Base-by-base conservation (phyloP, 495 filamentous ascomycete species). In the Aspergillus sclerotioniger region DNA sequence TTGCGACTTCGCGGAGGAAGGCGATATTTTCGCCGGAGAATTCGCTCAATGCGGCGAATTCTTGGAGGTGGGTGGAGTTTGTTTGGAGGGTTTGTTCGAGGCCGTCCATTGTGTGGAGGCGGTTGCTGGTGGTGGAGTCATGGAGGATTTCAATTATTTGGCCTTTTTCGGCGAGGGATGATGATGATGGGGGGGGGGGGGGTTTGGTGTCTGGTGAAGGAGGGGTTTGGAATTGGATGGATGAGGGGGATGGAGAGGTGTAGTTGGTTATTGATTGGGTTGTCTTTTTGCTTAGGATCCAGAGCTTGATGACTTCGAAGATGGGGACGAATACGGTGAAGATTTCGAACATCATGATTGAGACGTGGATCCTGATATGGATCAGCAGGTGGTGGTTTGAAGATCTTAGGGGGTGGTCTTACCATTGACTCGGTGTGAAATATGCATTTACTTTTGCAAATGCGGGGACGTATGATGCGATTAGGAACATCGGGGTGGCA, bases 21-120 rank as follows among this genome's bases (percentile, higher is more conserved):
- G 82, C 78, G 49, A 89, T 82, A 70, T 88, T 89, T 66, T 88
- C 86, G 31, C 82, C 85, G 16, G 84, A 86, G 65, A 88, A 86
- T 54, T 88, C 85, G 55, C 78, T 73, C 7, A 78, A 74, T 7
- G 85, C 83, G 5, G 85, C 82, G 69, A 86, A 89, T 33, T 79
- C 62, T 35, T 82, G 81, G 0, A 89, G 76, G 2, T 79, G 77
- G 6, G 73, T 70, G 3, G 82, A 77, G 67, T 84, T 82, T 55
- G 74, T 76, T 31, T 71, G 64, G 0, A 89, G 75, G 50, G 80
- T 79, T 57, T 82, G 74, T 52, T 87, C 84, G 3, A 89, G 77
- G 2, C 83, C 82, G 37, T 74, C 68, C 81, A 86, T 84, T 59
- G 81, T 81, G 32, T 80, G 69, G 60, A 86, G 75, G 48, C 75